Conservation (phyloP, 106 monocot species). For the Dendrobium officinale region DNA sequence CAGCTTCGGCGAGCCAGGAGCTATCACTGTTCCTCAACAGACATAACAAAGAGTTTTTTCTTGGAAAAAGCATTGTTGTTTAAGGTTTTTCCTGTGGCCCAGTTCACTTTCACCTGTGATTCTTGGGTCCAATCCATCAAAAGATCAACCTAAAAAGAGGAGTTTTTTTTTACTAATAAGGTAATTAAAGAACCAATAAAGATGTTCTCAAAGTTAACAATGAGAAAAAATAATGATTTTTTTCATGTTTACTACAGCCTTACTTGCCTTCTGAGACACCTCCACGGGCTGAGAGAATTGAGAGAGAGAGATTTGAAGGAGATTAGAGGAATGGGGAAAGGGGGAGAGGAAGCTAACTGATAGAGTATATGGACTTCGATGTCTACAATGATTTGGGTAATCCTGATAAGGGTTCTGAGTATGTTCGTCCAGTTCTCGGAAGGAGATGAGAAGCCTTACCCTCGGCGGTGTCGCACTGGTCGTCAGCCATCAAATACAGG, state of each 20-base stretch:
- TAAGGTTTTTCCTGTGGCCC: conserved; percentile 69
- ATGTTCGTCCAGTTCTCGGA: conserved; percentile 45
- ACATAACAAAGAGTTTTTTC: conserved; percentile 74
- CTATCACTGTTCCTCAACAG: conserved; percentile 60
- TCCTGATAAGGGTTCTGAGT: conserved; percentile 46
- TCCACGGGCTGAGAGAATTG: conserved; percentile 46
- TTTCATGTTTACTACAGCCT: conserved; percentile 33
- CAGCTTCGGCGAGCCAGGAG: conserved; percentile 76
- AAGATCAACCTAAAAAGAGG: conserved; percentile 37
- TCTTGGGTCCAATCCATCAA: conserved; percentile 82
- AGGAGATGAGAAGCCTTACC: conserved; percentile 52
- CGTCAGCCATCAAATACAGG: conserved; percentile 36
- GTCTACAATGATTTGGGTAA: conserved; percentile 68
- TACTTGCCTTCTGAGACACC: conserved; percentile 87
- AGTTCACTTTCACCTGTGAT: conserved; percentile 72
- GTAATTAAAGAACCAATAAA: conserved; percentile 16
- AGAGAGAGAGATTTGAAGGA: conserved; percentile 61
- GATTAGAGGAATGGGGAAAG: conserved; percentile 57
- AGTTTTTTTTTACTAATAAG: conserved; percentile 82
- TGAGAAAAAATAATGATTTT: neutral
- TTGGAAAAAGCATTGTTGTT: conserved; percentile 71
- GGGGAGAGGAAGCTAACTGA: conserved; percentile 56
- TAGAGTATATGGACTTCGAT: conserved; percentile 62
- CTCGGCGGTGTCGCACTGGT: conserved; percentile 59
- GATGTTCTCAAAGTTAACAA: neutral